These are phyloP conservation scores for Monosporozyma aerobia DNA, from an alignment of 805 yeast genomes.

Conservation along the genomic window DNA sequence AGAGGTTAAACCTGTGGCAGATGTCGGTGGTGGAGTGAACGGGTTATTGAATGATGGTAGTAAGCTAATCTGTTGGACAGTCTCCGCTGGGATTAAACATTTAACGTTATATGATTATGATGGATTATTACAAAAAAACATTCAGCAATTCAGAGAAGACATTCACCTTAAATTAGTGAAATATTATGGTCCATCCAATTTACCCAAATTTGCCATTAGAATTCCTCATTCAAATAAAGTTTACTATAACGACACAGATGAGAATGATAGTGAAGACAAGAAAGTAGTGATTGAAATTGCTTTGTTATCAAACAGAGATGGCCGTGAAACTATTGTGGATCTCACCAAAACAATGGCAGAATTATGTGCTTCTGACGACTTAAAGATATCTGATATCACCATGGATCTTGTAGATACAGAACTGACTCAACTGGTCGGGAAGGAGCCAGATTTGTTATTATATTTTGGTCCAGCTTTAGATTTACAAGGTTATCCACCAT, in stretches of 20 bases:
- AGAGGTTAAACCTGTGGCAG: constrained; percentile 62
- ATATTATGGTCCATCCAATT: constrained; percentile 63
- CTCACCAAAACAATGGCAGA: constrained; percentile 80
- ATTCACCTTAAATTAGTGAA: constrained; percentile 49
- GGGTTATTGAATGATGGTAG: constrained; percentile 71
- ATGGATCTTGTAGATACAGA: constrained; percentile 69
- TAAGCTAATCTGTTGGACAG: constrained; percentile 76
- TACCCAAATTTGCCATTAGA: constrained; percentile 53
- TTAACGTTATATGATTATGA: constrained; percentile 71
- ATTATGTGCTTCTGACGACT: constrained; percentile 50
- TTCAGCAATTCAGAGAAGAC: constrained; percentile 48
- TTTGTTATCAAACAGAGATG: constrained; percentile 68
- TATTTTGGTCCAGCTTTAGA: constrained; percentile 81
- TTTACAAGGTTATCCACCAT: constrained; percentile 93
- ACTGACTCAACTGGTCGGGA: constrained; percentile 64
- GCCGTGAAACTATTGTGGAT: constrained; percentile 82
- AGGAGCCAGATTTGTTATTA: constrained; percentile 86
- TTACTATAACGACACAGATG: constrained; percentile 24
- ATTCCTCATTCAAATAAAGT: constrained; percentile 58
- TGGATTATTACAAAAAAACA: constrained; percentile 52
- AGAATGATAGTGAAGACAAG: constrained; percentile 25
- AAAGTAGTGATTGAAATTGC: constrained; percentile 52
- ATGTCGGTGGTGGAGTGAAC: constrained; percentile 81
- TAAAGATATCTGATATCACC: constrained; percentile 58
- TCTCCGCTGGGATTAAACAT: constrained; percentile 74